Evolutionary conservation across 2,329 filamentous ascomycete genomes (phyloP).

Genomic region (Aureobasidium uvarum): DNA sequence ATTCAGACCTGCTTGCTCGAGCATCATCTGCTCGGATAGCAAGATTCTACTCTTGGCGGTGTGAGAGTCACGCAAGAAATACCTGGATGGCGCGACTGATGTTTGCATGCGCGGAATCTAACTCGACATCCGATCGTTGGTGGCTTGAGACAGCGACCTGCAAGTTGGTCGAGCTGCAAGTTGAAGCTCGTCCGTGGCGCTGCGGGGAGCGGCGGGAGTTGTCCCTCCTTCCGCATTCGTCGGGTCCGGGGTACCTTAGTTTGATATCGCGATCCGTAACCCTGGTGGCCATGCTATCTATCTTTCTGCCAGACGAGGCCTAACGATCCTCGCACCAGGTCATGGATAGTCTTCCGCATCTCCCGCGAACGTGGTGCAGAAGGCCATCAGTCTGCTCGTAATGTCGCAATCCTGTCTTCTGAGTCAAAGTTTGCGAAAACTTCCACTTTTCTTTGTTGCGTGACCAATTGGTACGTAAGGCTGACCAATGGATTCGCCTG

Average conservation of each 20-base stretch:
- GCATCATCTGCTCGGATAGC: constrained; percentile 12
- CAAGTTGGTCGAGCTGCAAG: neutral
- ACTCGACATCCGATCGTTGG: constrained; percentile 5
- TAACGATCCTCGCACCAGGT: neutral
- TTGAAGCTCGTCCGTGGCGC: neutral
- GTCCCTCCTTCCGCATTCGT: constrained; percentile 20
- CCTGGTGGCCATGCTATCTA: neutral
- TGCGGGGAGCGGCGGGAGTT: neutral
- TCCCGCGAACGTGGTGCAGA: neutral
- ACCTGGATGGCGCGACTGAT: constrained; percentile 18
- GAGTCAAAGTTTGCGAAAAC: constrained; percentile 17
- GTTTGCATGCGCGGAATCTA: neutral
- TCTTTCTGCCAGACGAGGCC: neutral
- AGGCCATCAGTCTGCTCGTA: neutral
- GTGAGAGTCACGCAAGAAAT: constrained; percentile 15
- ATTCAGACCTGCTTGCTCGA: constrained; percentile 13
- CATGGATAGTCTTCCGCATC: neutral
- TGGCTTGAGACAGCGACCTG: constrained; percentile 7
- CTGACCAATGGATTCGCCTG: constrained; percentile 9
- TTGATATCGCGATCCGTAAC: neutral
- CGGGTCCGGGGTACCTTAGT: constrained; percentile 21
- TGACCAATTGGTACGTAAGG: constrained; percentile 20
- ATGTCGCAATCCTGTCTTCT: constrained; percentile 12
- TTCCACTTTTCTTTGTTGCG: constrained; percentile 13
- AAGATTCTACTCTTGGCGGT: neutral